These are phyloP conservation scores for Neurospora sp. DNA, from an alignment of 495 filamentous ascomycete genomes.

Conservation along the genomic window DNA sequence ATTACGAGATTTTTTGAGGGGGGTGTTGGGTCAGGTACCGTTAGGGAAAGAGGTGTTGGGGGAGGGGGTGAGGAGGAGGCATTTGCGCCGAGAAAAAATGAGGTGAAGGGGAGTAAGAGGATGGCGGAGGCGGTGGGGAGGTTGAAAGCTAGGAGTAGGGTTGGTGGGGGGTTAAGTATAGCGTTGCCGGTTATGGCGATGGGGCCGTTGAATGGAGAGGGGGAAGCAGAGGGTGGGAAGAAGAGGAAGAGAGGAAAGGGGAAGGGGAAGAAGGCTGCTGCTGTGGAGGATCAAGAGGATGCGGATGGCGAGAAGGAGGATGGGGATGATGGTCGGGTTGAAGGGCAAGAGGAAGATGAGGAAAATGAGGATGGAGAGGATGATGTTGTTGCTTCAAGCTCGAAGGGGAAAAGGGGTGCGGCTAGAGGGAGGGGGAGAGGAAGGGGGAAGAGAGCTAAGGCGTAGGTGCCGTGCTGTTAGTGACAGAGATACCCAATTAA, in stretches of 20 bases:
- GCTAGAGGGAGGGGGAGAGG: constrained; percentile 15
- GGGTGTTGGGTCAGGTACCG: not conserved
- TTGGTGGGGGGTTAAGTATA: constrained; percentile 1
- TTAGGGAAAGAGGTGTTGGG: no score
- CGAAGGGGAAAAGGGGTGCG: constrained; percentile 11
- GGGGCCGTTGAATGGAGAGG: not conserved
- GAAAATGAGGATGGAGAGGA: constrained; percentile 9
- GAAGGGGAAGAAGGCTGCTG: not conserved
- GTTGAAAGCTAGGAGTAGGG: constrained; percentile 37
- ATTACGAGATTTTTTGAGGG: constrained; percentile 79
- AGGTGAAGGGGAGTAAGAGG: constrained; percentile 56
- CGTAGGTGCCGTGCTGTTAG: constrained; percentile 1
- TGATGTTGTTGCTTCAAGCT: not conserved
- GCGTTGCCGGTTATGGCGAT: constrained; percentile 14
- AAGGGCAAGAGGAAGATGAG: constrained; percentile 13
- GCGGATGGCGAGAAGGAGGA: constrained; percentile 18
- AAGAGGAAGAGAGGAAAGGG: constrained; percentile 12
- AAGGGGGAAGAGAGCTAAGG: constrained; percentile 27
- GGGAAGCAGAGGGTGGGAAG: not conserved
- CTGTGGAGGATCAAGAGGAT: constrained; percentile 10
- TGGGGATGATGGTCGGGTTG: constrained; percentile 6
- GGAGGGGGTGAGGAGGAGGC: constrained; percentile 35
- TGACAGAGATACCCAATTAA: no score
- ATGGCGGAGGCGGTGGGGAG: constrained; percentile 74
- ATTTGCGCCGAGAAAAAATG: constrained; percentile 60